phyloP scores from a whole-genome alignment of 169 alveolate genomes.

The Plasmodium reichenowi region DNA sequence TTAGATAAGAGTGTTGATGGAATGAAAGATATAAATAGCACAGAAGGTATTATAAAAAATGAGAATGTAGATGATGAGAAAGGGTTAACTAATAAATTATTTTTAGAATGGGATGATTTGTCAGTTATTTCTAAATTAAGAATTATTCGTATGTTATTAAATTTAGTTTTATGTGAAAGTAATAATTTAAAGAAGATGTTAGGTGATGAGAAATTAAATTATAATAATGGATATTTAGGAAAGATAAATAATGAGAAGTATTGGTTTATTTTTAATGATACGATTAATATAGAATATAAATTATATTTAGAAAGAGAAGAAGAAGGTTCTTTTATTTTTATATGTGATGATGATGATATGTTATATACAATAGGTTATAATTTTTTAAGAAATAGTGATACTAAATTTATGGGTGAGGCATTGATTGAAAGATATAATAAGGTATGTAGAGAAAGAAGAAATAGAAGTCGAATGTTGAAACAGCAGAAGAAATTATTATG shows the following conservation, averaged over 20 bases:
- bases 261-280: slow-evolving; percentile 72
- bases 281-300: slow-evolving; percentile 43
- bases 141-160: slow-evolving; percentile 52
- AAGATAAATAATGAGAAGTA: slow-evolving; percentile 47
- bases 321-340: slow-evolving; percentile 34
- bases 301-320: slow-evolving; percentile 72
- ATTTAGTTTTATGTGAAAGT: slow-evolving; percentile 72
- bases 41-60: neutral
- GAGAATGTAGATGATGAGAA: slow-evolving; percentile 3
- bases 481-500: slow-evolving; percentile 46
- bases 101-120: slow-evolving; percentile 73
- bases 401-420: slow-evolving; percentile 41
- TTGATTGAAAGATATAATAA: slow-evolving; percentile 57
- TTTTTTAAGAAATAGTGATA: slow-evolving; percentile 16
- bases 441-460: slow-evolving; percentile 69
- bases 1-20: neutral
- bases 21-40: neutral
- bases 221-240: slow-evolving; percentile 51
- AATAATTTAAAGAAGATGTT: slow-evolving; percentile 50
- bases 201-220: slow-evolving; percentile 12
- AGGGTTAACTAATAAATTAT: slow-evolving; percentile 30
- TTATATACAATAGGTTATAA: slow-evolving; percentile 47
- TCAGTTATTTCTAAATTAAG: slow-evolving; percentile 31
- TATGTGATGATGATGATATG: slow-evolving; percentile 69
- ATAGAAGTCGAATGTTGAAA: slow-evolving; percentile 53